These are phyloP conservation scores for Tetradesmus lagerheimii DNA, from an alignment of 139 green algal species.

Conservation along the genomic window DNA sequence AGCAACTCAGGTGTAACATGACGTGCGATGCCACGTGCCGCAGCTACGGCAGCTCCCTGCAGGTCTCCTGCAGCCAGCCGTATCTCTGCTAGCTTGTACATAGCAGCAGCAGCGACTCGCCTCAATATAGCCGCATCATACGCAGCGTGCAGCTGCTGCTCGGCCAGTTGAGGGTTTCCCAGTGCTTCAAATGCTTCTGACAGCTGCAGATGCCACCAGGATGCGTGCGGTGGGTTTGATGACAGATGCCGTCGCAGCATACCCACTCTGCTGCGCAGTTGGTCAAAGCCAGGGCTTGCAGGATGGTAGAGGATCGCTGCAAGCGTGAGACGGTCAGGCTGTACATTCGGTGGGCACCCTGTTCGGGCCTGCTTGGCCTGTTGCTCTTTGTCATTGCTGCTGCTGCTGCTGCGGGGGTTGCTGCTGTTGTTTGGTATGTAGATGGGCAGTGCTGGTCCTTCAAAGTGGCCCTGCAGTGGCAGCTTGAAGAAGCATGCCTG, in stretches of 20 bases:
- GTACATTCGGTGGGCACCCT: neutral
- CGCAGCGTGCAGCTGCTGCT: neutral
- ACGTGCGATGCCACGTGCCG: neutral
- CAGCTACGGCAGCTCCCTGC: neutral
- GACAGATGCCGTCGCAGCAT: neutral
- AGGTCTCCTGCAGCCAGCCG: neutral
- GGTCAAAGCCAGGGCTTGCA: neutral
- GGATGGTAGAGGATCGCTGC: neutral
- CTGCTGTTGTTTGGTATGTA: neutral
- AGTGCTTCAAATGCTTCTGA: neutral
- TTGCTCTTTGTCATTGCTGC: neutral
- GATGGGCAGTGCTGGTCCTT: neutral
- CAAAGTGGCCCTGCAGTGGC: neutral
- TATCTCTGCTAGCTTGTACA: neutral
- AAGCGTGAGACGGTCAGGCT: neutral
- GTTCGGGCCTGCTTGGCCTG: too few relatives aligned
- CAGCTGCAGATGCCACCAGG: neutral
- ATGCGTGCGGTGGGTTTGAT: neutral
- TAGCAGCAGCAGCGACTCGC: neutral
- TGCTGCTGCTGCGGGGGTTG: neutral
- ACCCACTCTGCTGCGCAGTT: neutral
- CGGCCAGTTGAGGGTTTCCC: neutral
- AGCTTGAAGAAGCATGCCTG: neutral
- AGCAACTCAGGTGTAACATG: neutral
- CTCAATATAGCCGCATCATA: neutral